Evolutionary conservation across 371 early-diverging fungal genomes (phyloP).

Genomic region (Entomophthora muscae): DNA sequence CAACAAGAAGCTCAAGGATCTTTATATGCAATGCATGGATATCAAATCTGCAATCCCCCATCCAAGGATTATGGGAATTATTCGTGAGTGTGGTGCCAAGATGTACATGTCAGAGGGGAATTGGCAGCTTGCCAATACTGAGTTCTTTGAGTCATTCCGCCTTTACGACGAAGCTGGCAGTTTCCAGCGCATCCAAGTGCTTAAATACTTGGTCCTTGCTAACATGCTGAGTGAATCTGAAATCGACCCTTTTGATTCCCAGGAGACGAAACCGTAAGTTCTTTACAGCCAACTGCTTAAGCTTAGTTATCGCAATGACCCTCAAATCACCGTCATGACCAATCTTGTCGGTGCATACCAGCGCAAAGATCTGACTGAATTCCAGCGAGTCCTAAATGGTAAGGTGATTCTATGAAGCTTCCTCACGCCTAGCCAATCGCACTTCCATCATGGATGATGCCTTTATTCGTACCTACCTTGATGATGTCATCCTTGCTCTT

Average conservation of each 20-base stretch:
- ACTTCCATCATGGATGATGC: conserved; percentile 46
- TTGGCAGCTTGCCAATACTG: conserved; percentile 82
- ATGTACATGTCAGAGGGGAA: conserved; percentile 92
- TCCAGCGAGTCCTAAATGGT: conserved; percentile 51
- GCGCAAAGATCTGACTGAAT: conserved; percentile 63
- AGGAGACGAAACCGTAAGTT: conserved; percentile 80
- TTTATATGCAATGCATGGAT: conserved; percentile 70
- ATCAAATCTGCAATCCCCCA: conserved; percentile 91
- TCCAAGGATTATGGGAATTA: conserved; percentile 89
- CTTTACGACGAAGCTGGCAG: conserved; percentile 94
- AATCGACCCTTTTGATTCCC: conserved; percentile 91
- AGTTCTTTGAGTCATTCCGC: conserved; percentile 93
- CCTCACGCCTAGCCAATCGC: neutral
- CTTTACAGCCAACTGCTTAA: neutral
- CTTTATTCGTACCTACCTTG: conserved; percentile 77
- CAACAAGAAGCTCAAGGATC: conserved; percentile 66
- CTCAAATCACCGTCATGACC: conserved; percentile 81
- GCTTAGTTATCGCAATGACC: conserved; percentile 66
- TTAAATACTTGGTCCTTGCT: conserved; percentile 83
- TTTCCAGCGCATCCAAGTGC: conserved; percentile 73
- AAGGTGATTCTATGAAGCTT: conserved; percentile 32
- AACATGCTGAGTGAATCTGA: conserved; percentile 87
- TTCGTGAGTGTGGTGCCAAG: conserved; percentile 93
- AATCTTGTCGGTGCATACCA: conserved; percentile 81
- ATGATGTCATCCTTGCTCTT: conserved; percentile 73